Percentiles rank a stretch among this genome's conserved stretches.
Evolutionary conservation across 2,329 filamentous ascomycete species (phyloP).

Genomic region (Paracorniculantispora psalliotae): DNA sequence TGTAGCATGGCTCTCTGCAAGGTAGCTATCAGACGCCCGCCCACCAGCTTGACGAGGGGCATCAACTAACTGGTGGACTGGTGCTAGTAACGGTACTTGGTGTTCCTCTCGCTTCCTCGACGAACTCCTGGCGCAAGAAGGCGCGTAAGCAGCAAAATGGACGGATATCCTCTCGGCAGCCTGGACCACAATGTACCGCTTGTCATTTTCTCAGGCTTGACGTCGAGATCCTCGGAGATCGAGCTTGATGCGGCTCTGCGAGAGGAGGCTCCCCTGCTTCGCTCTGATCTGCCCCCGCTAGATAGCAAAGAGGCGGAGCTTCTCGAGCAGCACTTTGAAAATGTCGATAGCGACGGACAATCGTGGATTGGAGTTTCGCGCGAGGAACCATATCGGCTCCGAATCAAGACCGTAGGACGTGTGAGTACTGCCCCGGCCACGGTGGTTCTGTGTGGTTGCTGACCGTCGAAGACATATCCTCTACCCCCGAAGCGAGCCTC

Average conservation of each 20-base stretch:
- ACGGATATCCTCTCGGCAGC: constrained; percentile 74
- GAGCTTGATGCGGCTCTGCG: constrained; percentile 47
- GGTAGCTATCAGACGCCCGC: background rate
- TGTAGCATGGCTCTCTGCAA: constrained; percentile 3
- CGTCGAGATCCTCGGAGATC: constrained; percentile 35
- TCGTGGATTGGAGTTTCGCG: constrained; percentile 62
- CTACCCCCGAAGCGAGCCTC: constrained; percentile 54
- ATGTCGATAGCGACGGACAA: constrained; percentile 57
- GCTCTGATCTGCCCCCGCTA: constrained; percentile 65
- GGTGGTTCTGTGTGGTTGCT: background rate
- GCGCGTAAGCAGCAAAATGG: constrained; percentile 42
- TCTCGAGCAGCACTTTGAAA: constrained; percentile 61
- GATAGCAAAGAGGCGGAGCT: constrained; percentile 59
- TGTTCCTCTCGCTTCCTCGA: constrained; percentile 3
- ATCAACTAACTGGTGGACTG: constrained; percentile 8
- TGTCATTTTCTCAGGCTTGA: constrained; percentile 74
- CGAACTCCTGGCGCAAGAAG: constrained; percentile 4
- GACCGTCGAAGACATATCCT: constrained; percentile 42
- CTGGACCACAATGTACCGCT: constrained; percentile 83
- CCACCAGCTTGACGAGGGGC: background rate
- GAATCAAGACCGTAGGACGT: constrained; percentile 70
- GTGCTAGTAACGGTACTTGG: background rate
- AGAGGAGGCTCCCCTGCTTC: constrained; percentile 56
- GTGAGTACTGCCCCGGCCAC: constrained; percentile 48
- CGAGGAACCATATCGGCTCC: constrained; percentile 55